These are phyloP conservation scores for Blastobotrys chiropterorum DNA, from an alignment of 805 yeast genomes.

Conservation along the genomic window DNA sequence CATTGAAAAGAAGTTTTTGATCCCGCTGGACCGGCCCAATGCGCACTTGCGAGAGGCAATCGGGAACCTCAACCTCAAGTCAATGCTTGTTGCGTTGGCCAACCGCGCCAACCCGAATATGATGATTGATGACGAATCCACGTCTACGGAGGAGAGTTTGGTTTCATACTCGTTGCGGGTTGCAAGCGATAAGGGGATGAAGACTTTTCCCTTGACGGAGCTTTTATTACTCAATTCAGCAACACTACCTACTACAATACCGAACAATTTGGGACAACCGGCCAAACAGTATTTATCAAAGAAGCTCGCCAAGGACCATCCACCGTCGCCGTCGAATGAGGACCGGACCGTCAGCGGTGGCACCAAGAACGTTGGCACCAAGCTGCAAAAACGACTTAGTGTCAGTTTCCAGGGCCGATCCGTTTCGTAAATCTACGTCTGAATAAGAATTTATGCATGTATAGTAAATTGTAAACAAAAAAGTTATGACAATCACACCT, in stretches of 20 bases:
- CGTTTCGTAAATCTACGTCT: neutral
- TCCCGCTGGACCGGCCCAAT: constrained; percentile 30
- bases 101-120: constrained; percentile 34
- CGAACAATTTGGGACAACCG: neutral
- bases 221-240: constrained; percentile 35
- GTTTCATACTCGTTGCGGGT: constrained; percentile 28
- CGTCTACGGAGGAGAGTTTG: constrained; percentile 28
- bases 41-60: constrained; percentile 32
- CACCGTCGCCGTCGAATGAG: neutral
- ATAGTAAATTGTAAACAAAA: neutral
- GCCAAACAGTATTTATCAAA: constrained; percentile 2
- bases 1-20: constrained; percentile 42
- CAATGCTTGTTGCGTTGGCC: constrained; percentile 32
- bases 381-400: constrained; percentile 4
- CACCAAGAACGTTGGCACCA: neutral
- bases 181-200: constrained; percentile 21
- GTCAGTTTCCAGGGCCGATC: neutral
- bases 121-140: constrained; percentile 4
- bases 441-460: neutral
- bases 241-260: constrained; percentile 17
- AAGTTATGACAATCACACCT: neutral
- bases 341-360: neutral
- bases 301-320: constrained; percentile 1
- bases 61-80: constrained; percentile 25
- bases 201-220: constrained; percentile 34